phyloP scores from a whole-genome alignment of 805 yeast species.

The Teunomyces gatunensis region DNA sequence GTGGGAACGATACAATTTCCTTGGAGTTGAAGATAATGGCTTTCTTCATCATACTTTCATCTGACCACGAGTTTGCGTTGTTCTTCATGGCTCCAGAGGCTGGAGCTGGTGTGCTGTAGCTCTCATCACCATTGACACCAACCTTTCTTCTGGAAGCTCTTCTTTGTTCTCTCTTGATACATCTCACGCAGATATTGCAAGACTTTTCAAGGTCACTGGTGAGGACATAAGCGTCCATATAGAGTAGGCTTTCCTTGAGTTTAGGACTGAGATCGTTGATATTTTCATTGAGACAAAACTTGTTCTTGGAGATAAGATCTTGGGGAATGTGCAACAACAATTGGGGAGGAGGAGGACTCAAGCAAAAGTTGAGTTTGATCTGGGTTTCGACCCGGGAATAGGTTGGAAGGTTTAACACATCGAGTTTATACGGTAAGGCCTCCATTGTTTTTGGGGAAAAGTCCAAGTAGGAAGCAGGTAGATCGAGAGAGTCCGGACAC shows the following conservation, averaged over 20 bases:
- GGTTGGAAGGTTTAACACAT: conserved; percentile 64
- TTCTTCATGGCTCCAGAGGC: conserved; percentile 39
- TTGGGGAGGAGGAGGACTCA: conserved; percentile 78
- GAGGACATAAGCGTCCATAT: conserved; percentile 78
- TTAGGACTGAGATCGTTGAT: conserved; percentile 41
- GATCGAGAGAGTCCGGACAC: conserved; percentile 28
- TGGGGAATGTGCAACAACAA: conserved; percentile 75
- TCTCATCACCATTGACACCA: conserved; percentile 31
- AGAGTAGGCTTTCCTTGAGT: conserved; percentile 53
- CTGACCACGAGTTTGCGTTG: conserved; percentile 71
- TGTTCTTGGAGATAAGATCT: conserved; percentile 84
- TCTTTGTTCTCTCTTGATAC: conserved; percentile 90
- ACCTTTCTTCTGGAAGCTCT: conserved; percentile 90
- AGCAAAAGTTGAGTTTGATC: conserved; percentile 66
- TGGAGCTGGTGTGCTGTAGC: conserved; percentile 7
- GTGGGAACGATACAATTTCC: conserved; percentile 74
- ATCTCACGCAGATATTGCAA: conserved; percentile 80
- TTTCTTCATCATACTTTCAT: conserved; percentile 67
- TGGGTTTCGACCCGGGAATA: conserved; percentile 95
- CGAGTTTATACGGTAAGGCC: conserved; percentile 47
- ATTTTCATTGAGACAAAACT: conserved; percentile 61
- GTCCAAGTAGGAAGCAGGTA: conserved; percentile 35
- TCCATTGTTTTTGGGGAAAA: conserved; percentile 35
- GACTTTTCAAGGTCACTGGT: conserved; percentile 47
- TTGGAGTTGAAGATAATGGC: conserved; percentile 90